A percentile compares a stretch with the other conserved stretches of the same genome.
phyloP scores from a whole-genome alignment of 139 green algal species.

The Eudorina sp. region DNA sequence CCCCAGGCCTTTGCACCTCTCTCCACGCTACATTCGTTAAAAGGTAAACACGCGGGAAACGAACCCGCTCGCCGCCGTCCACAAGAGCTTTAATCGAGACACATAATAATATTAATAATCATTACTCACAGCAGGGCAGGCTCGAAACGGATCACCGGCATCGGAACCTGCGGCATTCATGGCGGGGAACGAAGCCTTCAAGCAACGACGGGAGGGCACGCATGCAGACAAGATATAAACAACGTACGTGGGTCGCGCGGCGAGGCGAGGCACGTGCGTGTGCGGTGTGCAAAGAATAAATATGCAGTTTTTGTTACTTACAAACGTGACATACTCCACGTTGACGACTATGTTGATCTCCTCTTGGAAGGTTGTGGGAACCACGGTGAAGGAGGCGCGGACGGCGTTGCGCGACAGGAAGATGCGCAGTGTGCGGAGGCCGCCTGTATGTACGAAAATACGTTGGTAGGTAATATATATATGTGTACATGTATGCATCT shows the following conservation, averaged over 20 bases:
- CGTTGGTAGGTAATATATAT: not conserved
- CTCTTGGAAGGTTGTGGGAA: slow-evolving; percentile 32
- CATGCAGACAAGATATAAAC: not conserved
- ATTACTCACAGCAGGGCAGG: slow-evolving; percentile 1
- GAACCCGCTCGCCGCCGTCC: no score
- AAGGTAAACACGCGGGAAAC: no score
- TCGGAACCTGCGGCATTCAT: slow-evolving; percentile 36
- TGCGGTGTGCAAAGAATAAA: no score
- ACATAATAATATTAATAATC: no score
- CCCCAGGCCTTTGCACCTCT: no score
- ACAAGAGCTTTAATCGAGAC: no score
- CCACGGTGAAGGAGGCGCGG: not conserved
- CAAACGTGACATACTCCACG: slow-evolving; percentile 5
- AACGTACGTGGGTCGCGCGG: no score
- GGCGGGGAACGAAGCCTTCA: not conserved
- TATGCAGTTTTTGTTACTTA: not conserved
- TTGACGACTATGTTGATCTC: not conserved
- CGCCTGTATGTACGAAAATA: not conserved
- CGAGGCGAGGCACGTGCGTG: no score
- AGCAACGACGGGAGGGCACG: not conserved
- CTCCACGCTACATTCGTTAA: no score
- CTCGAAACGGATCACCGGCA: slow-evolving; percentile 15
- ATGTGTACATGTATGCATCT: no score
- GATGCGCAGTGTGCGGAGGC: not conserved
- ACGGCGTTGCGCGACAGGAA: slow-evolving; percentile 24